Percentiles rank a stretch among this genome's conserved stretches.
Evolutionary conservation across 495 filamentous ascomycete species (phyloP).

Genomic region (Glonium stellatum): DNA sequence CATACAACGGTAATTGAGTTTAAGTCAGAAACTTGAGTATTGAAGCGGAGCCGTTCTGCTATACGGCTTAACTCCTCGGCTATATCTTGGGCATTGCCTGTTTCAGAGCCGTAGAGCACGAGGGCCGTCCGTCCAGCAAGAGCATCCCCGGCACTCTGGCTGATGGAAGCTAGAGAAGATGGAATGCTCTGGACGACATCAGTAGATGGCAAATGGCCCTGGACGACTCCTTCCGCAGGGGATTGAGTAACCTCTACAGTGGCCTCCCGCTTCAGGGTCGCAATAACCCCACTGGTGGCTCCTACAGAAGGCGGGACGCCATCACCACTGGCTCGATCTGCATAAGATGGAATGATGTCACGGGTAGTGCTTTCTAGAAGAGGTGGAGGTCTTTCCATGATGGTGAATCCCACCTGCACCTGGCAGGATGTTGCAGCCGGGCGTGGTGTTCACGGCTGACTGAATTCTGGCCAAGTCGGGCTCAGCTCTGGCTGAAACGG

Average conservation of each 20-base stretch:
- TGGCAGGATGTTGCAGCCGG: too few relatives aligned
- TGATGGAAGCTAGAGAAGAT: background rate
- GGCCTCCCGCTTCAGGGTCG: too few relatives aligned
- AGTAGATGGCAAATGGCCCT: background rate
- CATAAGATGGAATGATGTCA: too few relatives aligned
- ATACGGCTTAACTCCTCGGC: conserved; percentile 73
- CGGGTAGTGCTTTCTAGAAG: too few relatives aligned
- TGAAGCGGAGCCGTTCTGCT: conserved; percentile 68
- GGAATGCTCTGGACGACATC: background rate
- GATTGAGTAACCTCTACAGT: background rate
- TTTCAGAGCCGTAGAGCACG: conserved; percentile 89
- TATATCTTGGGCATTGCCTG: conserved; percentile 83
- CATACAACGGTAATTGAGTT: conserved; percentile 68
- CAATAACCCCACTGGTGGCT: too few relatives aligned
- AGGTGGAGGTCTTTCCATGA: too few relatives aligned
- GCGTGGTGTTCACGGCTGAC: too few relatives aligned
- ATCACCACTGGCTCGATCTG: too few relatives aligned
- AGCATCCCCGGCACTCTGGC: background rate
- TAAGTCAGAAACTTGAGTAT: conserved; percentile 65
- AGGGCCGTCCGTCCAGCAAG: conserved; percentile 51
- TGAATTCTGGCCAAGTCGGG: too few relatives aligned
- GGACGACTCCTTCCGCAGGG: background rate
- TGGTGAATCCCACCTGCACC: too few relatives aligned
- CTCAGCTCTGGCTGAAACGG: too few relatives aligned
- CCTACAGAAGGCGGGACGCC: too few relatives aligned